Conservation (phyloP, 371 early-diverging fungal species). For the Mucor plumbeus region DNA sequence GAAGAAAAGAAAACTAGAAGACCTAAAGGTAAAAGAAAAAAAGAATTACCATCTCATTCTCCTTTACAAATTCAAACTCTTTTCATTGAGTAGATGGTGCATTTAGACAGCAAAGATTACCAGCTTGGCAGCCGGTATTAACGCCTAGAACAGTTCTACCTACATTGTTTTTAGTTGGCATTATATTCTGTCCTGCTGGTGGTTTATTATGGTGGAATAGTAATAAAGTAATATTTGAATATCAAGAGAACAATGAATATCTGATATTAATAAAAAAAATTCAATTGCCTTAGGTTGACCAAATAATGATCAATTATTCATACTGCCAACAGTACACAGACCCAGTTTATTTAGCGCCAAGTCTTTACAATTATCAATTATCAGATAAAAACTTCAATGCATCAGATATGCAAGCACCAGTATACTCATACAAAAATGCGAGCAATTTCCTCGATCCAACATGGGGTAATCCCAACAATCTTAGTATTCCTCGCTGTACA, state of each 20-base stretch:
- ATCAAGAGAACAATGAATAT: too few species aligned
- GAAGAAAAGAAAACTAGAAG: constrained; percentile 36
- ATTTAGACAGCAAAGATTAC: constrained; percentile 96
- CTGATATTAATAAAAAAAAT: background rate
- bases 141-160: constrained; percentile 95
- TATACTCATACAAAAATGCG: constrained; percentile 37
- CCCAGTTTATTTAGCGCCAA: constrained; percentile 37
- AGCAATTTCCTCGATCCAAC: constrained; percentile 36
- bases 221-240: constrained; percentile 53
- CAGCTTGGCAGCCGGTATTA: constrained; percentile 97
- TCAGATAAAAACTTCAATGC: too few species aligned
- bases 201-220: constrained; percentile 80
- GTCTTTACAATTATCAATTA: too few species aligned
- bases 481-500: constrained; percentile 66
- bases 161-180: constrained; percentile 88
- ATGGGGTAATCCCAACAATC: constrained; percentile 47
- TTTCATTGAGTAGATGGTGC: constrained; percentile 74
- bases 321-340: constrained; percentile 62
- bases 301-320: constrained; percentile 93
- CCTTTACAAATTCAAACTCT: too few species aligned
- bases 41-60: too few species aligned
- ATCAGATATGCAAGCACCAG: constrained; percentile 35
- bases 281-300: constrained; percentile 54
- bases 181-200: constrained; percentile 92
- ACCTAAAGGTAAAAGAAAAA: constrained; percentile 26